These are phyloP conservation scores for Paraconiothyrium brasiliense DNA, from an alignment of 2,329 filamentous ascomycete genomes.

Conservation along the genomic window DNA sequence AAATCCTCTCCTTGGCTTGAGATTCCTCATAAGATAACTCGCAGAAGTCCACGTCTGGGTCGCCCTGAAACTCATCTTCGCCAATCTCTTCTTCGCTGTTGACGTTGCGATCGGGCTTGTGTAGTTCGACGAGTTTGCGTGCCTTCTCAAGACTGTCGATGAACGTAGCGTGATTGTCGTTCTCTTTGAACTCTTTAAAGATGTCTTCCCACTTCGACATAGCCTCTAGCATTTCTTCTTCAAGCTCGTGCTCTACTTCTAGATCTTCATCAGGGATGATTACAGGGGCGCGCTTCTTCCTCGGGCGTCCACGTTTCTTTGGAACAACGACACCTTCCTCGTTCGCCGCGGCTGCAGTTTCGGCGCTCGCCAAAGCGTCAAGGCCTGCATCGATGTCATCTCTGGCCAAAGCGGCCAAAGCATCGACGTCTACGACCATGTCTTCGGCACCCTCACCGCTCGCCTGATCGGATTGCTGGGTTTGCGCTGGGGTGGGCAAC, in stretches of 20 bases:
- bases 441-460: constrained; percentile 15
- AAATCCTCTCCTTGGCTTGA: constrained; percentile 87
- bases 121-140: constrained; percentile 36
- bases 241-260: constrained; percentile 57
- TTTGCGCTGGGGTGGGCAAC: not conserved
- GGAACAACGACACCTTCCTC: constrained; percentile 37
- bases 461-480: not conserved
- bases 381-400: constrained; percentile 34
- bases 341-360: constrained; percentile 25
- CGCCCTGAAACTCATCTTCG: constrained; percentile 86
- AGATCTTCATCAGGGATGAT: constrained; percentile 57
- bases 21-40: constrained; percentile 74
- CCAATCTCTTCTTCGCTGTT: constrained; percentile 66
- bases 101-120: constrained; percentile 38
- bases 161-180: constrained; percentile 42
- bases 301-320: constrained; percentile 50
- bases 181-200: constrained; percentile 41
- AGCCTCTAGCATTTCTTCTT: constrained; percentile 54
- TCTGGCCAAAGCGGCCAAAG: constrained; percentile 31
- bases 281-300: constrained; percentile 43
- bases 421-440: constrained; percentile 27
- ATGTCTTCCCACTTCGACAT: constrained; percentile 42
- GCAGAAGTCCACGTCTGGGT: constrained; percentile 86
- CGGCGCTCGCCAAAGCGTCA: constrained; percentile 32
- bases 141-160: constrained; percentile 39